Conservation (phyloP, 2,329 filamentous ascomycete genomes). For the Microdochium bolleyi region DNA sequence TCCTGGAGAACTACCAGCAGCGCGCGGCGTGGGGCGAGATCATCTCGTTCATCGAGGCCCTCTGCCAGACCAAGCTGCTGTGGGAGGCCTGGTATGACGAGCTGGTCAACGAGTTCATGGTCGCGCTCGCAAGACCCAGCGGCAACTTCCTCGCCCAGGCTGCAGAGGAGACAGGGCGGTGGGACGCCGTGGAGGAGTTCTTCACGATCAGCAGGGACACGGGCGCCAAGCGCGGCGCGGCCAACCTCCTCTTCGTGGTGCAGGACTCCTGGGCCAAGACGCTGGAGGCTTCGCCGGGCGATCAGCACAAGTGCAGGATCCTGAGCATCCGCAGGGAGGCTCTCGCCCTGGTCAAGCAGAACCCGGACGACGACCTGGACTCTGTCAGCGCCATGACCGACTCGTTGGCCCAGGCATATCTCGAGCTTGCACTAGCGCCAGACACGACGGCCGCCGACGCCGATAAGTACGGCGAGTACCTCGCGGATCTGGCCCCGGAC, state of each 20-base stretch:
- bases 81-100: constrained; percentile 20
- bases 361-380: constrained; percentile 13
- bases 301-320: constrained; percentile 10
- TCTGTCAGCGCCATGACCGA: constrained; percentile 13
- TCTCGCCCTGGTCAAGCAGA: constrained; percentile 10
- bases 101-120: constrained; percentile 17
- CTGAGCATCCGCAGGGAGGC: constrained; percentile 14
- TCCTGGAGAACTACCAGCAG: constrained; percentile 13
- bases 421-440: constrained; percentile 14
- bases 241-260: constrained; percentile 17
- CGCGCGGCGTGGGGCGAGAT: constrained; percentile 12
- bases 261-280: constrained; percentile 15
- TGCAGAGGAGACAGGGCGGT: constrained; percentile 14
- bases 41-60: constrained; percentile 16
- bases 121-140: not conserved
- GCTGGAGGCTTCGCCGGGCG: constrained; percentile 8
- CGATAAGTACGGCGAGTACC: constrained; percentile 10
- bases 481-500: constrained; percentile 15
- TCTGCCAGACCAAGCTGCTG: constrained; percentile 10
- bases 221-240: constrained; percentile 10
- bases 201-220: constrained; percentile 15
- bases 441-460: constrained; percentile 7
- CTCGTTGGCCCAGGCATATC: constrained; percentile 14
- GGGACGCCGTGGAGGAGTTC: constrained; percentile 17
- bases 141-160: constrained; percentile 11